Conservation (phyloP, 2,329 filamentous ascomycete species). For the Zymoseptoria pseudotritici region DNA sequence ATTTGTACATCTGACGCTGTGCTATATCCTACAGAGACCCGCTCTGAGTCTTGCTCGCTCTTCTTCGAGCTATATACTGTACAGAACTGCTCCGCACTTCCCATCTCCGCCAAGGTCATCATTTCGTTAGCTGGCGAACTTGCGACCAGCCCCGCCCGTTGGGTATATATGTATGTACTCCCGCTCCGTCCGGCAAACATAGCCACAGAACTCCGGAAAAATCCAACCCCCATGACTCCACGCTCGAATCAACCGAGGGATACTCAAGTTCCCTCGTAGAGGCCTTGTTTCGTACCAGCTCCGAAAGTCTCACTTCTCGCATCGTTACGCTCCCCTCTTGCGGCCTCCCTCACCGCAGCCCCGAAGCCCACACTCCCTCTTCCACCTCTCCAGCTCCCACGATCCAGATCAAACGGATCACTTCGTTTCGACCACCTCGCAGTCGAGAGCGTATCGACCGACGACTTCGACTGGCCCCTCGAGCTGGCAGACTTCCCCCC, state of each 20-base stretch:
- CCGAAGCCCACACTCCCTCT: not conserved
- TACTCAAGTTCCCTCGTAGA: not conserved
- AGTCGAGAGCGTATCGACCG: slow-evolving; percentile 7
- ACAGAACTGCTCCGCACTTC: not conserved
- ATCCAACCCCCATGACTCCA: not conserved
- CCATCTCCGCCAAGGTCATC: not conserved
- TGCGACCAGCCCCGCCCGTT: not conserved
- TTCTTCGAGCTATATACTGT: not conserved
- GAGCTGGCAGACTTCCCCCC: slow-evolving; percentile 1
- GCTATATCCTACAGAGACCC: not conserved
- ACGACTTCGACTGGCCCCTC: slow-evolving; percentile 5
- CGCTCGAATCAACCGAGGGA: not conserved
- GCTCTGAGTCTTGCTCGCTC: not conserved
- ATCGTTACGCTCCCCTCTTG: not conserved
- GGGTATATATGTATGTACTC: not conserved
- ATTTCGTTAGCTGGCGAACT: not conserved
- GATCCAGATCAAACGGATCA: slow-evolving; percentile 18
- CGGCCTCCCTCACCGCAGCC: not conserved
- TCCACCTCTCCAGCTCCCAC: slow-evolving; percentile 5
- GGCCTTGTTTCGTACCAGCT: not conserved
- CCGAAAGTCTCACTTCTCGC: not conserved
- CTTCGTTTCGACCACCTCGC: slow-evolving; percentile 10
- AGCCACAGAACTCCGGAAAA: not conserved
- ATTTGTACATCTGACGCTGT: not conserved
- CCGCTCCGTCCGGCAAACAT: not conserved